These are phyloP conservation scores for Eragrostis curvula DNA, from an alignment of 176 grass and related monocot genomes.

Conservation along the genomic window DNA sequence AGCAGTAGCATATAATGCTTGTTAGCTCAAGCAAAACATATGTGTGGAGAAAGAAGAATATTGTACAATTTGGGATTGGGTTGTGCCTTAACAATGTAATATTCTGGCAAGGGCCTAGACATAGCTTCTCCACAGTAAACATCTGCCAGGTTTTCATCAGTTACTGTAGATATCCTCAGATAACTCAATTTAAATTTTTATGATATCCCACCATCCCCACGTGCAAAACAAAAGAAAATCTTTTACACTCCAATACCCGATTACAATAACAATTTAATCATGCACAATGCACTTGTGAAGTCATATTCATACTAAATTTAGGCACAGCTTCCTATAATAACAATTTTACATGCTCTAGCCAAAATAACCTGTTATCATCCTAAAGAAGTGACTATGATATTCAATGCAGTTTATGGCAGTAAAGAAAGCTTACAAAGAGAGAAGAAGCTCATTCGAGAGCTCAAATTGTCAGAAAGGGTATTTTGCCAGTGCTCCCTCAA, in stretches of 20 bases:
- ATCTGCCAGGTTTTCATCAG: neutral
- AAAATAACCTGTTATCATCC: neutral
- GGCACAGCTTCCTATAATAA: neutral
- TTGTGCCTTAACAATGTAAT: neutral
- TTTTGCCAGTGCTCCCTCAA: conserved; percentile 66
- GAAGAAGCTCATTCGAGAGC: conserved; percentile 62
- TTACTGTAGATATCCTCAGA: neutral
- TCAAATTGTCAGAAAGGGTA: conserved; percentile 42
- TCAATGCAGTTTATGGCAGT: neutral
- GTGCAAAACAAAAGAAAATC: neutral
- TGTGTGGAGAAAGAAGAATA: neutral
- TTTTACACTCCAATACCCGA: neutral
- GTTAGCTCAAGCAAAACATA: neutral
- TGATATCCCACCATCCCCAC: neutral
- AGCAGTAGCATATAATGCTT: neutral
- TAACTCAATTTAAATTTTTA: neutral
- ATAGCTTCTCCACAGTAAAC: neutral
- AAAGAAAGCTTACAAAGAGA: conserved; percentile 68
- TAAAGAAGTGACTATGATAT: neutral
- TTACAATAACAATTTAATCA: neutral
- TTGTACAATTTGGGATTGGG: neutral
- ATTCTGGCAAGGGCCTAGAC: neutral
- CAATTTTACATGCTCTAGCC: neutral
- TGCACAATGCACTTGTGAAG: neutral
- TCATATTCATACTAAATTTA: neutral